phyloP scores from a whole-genome alignment of 495 filamentous ascomycete species.

The Tetracladium setigerum region DNA sequence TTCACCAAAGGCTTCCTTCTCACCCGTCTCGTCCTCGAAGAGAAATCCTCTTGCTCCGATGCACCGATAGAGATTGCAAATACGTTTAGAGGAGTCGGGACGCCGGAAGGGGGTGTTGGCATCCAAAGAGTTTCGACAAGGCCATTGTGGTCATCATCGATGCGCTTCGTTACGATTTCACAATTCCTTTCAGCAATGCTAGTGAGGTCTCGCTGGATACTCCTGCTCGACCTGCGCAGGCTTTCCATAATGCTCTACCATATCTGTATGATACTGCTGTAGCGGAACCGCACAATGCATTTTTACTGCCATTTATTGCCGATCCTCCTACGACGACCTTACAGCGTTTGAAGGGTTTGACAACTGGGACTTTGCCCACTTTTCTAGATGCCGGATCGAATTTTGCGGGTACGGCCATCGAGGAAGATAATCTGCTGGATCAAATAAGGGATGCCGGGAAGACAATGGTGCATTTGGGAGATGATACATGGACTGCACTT shows the following conservation, averaged over 20 bases:
- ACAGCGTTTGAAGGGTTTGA: slow-evolving; percentile 87
- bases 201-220: slow-evolving; percentile 29
- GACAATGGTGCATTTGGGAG: slow-evolving; percentile 84
- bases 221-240: slow-evolving; percentile 26
- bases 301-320: slow-evolving; percentile 91
- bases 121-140: slow-evolving; percentile 84
- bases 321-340: slow-evolving; percentile 92
- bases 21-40: slow-evolving; percentile 80
- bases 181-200: slow-evolving; percentile 59
- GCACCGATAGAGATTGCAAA: slow-evolving; percentile 49
- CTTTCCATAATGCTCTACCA: slow-evolving; percentile 83
- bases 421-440: slow-evolving; percentile 89
- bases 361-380: slow-evolving; percentile 89
- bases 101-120: slow-evolving; percentile 77
- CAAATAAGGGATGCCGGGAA: slow-evolving; percentile 76
- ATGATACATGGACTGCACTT: slow-evolving; percentile 91
- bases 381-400: slow-evolving; percentile 92
- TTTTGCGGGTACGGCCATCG: slow-evolving; percentile 94
- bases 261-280: slow-evolving; percentile 76
- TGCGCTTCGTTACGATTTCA: slow-evolving; percentile 94
- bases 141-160: slow-evolving; percentile 90
- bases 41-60: slow-evolving; percentile 72
- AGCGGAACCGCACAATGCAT: slow-evolving; percentile 66
- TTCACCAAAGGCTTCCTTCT: slow-evolving; percentile 97
- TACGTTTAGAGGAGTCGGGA: slow-evolving; percentile 26